A percentile compares a stretch with the other conserved stretches of the same genome.
Evolutionary conservation across 192 early-diverging fungal genomes (phyloP).

Genomic region (Phlyctochytrium bullatum): DNA sequence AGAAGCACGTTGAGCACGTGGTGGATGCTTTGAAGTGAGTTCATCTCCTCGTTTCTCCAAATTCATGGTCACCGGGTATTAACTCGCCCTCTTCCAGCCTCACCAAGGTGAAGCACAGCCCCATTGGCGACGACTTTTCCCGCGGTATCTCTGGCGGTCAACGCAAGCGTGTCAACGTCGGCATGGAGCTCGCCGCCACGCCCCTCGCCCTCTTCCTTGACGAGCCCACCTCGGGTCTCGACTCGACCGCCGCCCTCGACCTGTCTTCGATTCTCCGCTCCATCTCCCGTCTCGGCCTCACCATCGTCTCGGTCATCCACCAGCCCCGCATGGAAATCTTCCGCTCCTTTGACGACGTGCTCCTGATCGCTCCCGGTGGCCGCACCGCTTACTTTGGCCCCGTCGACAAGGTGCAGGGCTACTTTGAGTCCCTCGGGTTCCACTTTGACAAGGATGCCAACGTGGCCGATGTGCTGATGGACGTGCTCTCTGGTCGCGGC

Average conservation of each 20-base stretch:
- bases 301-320: conserved; percentile 82
- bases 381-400: conserved; percentile 75
- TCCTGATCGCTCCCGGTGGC: conserved; percentile 78
- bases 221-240: conserved; percentile 75
- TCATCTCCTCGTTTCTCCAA: neutral
- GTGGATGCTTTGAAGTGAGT: conserved; percentile 55
- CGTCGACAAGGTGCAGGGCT: conserved; percentile 10
- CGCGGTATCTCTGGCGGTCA: conserved; percentile 83
- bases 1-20: conserved; percentile 71
- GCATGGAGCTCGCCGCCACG: conserved; percentile 77
- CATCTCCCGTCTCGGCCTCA: conserved; percentile 63
- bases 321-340: conserved; percentile 80
- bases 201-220: conserved; percentile 85
- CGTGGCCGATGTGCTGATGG: conserved; percentile 40
- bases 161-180: conserved; percentile 83
- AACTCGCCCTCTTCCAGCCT: conserved; percentile 9
- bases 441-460: conserved; percentile 15
- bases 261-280: conserved; percentile 69
- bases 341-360: conserved; percentile 80
- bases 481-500: conserved; percentile 39
- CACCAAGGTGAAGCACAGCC: conserved; percentile 25
- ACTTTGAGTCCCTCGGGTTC: conserved; percentile 41
- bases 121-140: conserved; percentile 67
- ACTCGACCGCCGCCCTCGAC: conserved; percentile 67
- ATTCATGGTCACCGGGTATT: neutral